Conservation (phyloP, 331 rosid species). For the Saraca asoca region DNA sequence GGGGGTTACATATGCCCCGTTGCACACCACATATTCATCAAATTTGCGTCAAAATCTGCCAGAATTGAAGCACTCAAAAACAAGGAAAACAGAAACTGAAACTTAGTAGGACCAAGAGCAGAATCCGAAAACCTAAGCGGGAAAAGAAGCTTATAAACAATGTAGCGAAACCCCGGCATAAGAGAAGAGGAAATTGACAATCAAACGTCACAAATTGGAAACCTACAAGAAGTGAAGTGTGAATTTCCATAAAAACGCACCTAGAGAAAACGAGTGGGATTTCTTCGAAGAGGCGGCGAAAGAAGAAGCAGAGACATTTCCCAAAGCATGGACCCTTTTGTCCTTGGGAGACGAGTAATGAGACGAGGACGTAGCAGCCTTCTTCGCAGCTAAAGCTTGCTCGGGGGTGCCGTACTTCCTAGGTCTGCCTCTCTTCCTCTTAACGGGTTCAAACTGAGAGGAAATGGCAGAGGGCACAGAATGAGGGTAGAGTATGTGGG, state of each 20-base stretch:
- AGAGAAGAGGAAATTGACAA: not conserved
- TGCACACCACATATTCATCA: not conserved
- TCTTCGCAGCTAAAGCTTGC: slow-evolving; percentile 87
- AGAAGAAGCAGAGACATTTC: slow-evolving; percentile 46
- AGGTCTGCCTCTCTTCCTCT: slow-evolving; percentile 90
- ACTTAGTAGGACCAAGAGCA: not conserved
- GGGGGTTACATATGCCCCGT: too few species aligned
- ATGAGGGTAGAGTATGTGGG: slow-evolving; percentile 75
- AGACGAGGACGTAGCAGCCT: slow-evolving; percentile 71
- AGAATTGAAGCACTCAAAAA: not conserved
- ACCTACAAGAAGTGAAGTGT: not conserved
- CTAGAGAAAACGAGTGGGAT: slow-evolving; percentile 54
- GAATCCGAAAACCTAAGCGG: not conserved
- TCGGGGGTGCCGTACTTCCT: slow-evolving; percentile 88
- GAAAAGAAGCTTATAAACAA: not conserved
- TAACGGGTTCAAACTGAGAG: slow-evolving; percentile 45
- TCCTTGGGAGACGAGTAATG: slow-evolving; percentile 60
- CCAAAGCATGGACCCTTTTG: slow-evolving; percentile 44
- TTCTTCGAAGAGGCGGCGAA: slow-evolving; percentile 56
- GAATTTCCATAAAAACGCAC: slow-evolving; percentile 39
- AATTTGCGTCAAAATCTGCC: slow-evolving; percentile 16
- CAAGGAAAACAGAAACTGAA: not conserved
- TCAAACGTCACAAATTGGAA: not conserved
- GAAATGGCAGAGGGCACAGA: slow-evolving; percentile 65
- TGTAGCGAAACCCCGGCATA: not conserved